Percentiles rank a stretch among this genome's conserved stretches.
phyloP scores from a whole-genome alignment of 208 protist species.

The Leishmania guyanensis region DNA sequence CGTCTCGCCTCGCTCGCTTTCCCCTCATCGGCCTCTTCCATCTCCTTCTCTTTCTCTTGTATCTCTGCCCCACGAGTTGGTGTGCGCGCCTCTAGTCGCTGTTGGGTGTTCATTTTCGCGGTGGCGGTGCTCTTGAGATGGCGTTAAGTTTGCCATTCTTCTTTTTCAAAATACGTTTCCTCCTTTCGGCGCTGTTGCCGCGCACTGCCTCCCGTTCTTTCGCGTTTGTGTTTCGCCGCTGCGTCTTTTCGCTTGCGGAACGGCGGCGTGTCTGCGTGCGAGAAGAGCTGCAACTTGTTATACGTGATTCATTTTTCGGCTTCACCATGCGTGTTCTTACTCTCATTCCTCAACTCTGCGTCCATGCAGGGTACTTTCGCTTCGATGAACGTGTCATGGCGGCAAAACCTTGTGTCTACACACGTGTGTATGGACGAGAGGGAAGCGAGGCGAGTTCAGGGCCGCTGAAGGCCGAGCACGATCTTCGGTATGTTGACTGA shows the following conservation, averaged over 20 bases:
- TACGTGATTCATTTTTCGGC: neutral
- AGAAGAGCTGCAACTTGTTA: neutral
- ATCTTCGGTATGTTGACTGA: neutral
- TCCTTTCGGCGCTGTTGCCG: neutral
- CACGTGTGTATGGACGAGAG: neutral
- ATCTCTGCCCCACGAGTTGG: neutral
- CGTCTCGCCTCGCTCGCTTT: neutral
- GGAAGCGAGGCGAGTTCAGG: neutral
- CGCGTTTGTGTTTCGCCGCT: neutral
- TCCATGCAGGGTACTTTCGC: conserved; percentile 1
- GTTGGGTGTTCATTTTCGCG: neutral
- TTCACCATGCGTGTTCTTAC: neutral
- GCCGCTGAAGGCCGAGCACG: neutral
- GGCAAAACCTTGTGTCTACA: neutral
- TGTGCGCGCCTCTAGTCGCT: neutral
- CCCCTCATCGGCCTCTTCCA: neutral
- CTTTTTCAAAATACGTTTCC: neutral
- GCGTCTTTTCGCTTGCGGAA: neutral
- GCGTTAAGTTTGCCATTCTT: neutral
- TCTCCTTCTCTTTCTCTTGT: neutral
- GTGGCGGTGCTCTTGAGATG: neutral
- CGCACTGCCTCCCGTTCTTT: neutral
- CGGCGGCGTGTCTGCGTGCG: neutral
- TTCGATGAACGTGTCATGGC: neutral
- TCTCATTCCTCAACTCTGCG: conserved; percentile 1